phyloP scores from a whole-genome alignment of 2,329 filamentous ascomycete genomes.

The Diaporthe sp. region DNA sequence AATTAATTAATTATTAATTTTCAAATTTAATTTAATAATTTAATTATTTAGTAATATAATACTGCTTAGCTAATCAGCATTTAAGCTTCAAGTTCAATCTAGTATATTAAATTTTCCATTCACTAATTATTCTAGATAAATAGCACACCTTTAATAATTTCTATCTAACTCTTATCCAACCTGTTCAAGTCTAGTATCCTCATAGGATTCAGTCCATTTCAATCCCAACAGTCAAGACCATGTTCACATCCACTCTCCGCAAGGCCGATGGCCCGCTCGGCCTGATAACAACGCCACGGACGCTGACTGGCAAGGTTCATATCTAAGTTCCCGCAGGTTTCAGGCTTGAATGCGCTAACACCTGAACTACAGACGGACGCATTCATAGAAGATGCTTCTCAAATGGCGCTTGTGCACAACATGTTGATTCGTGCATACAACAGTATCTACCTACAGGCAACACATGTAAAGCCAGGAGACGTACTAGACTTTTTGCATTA shows the following conservation, averaged over 20 bases:
- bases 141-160: too few species aligned
- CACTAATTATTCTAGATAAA: too few species aligned
- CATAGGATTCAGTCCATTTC: background rate
- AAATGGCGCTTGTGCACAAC: conserved; percentile 75
- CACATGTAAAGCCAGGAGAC: conserved; percentile 64
- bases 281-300: background rate
- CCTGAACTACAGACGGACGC: background rate
- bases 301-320: background rate
- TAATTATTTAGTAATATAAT: too few species aligned
- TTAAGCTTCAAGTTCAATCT: too few species aligned
- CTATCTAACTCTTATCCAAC: too few species aligned
- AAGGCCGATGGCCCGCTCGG: background rate
- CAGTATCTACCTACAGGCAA: conserved; percentile 72
- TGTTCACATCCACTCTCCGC: background rate
- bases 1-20: too few species aligned
- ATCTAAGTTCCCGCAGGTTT: background rate
- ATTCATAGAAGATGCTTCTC: conserved; percentile 43
- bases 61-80: too few species aligned
- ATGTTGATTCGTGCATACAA: conserved; percentile 74
- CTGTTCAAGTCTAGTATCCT: background rate
- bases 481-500: conserved; percentile 71
- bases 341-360: background rate
- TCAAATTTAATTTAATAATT: too few species aligned
- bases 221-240: background rate
- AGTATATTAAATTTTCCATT: too few species aligned